These are phyloP conservation scores for Ilyonectria robusta DNA, from an alignment of 2,329 filamentous ascomycete genomes.

Conservation along the genomic window DNA sequence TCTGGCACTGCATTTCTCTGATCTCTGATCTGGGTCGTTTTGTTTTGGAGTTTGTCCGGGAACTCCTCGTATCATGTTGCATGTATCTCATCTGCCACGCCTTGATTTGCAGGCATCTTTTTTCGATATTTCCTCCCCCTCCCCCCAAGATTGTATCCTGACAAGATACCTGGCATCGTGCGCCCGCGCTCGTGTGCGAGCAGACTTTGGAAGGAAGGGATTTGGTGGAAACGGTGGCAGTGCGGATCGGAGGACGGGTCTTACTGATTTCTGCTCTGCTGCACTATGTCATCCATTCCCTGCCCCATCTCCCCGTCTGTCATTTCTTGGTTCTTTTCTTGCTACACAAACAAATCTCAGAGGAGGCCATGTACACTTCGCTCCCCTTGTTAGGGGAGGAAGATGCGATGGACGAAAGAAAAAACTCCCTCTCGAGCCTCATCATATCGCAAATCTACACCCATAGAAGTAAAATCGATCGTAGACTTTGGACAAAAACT, in stretches of 20 bases:
- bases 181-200: conserved; percentile 30
- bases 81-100: conserved; percentile 41
- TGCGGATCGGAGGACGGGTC: conserved; percentile 45
- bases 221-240: conserved; percentile 43
- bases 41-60: conserved; percentile 47
- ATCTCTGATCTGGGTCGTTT: conserved; percentile 37
- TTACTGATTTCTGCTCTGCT: conserved; percentile 50
- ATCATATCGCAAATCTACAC: conserved; percentile 28
- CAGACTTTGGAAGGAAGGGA: conserved; percentile 41
- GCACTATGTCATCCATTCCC: conserved; percentile 47
- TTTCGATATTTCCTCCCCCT: conserved; percentile 32
- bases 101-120: conserved; percentile 39
- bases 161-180: conserved; percentile 37
- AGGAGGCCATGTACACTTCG: conserved; percentile 23
- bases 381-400: neutral
- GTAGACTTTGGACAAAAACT: conserved; percentile 37
- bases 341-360: conserved; percentile 43
- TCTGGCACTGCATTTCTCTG: conserved; percentile 29
- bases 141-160: conserved; percentile 36
- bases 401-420: conserved; percentile 22
- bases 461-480: conserved; percentile 37
- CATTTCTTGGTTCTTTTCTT: conserved; percentile 27
- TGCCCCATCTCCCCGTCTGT: conserved; percentile 27
- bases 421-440: conserved; percentile 24
- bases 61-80: conserved; percentile 43